Conservation (phyloP, 2,329 filamentous ascomycete species). For the Monascus ruber region DNA sequence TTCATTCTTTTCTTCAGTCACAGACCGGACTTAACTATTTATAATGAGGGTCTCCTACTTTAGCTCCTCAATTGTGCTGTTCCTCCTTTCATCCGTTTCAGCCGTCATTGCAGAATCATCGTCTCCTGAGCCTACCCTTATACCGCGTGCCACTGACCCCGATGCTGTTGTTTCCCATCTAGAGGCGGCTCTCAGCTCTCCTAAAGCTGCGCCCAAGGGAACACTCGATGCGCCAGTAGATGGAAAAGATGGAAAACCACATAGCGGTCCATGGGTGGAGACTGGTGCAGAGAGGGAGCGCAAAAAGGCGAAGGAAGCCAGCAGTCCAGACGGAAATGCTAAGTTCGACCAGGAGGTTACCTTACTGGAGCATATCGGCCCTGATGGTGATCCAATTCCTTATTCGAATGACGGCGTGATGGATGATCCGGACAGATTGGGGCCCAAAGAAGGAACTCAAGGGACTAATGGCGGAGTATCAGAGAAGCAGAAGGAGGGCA, state of each 20-base stretch:
- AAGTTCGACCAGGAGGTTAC: constrained; percentile 14
- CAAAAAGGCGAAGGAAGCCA: constrained; percentile 25
- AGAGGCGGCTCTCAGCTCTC: constrained; percentile 6
- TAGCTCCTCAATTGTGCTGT: too few relatives aligned
- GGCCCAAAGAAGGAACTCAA: constrained; percentile 73
- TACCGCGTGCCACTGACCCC: constrained; percentile 2
- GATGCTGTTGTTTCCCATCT: constrained; percentile 10
- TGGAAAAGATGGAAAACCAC: constrained; percentile 85
- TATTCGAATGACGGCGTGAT: constrained; percentile 68
- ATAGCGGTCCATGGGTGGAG: constrained; percentile 63
- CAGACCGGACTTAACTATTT: too few relatives aligned
- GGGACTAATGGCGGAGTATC: constrained; percentile 84
- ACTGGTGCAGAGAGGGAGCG: constrained; percentile 37
- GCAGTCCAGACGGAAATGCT: constrained; percentile 21
- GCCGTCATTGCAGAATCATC: too few relatives aligned
- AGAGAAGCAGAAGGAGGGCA: constrained; percentile 68
- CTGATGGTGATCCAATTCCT: constrained; percentile 34
- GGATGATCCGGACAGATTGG: constrained; percentile 69
- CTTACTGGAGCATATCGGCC: constrained; percentile 28
- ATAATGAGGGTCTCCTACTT: too few relatives aligned
- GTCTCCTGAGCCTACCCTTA: not conserved
- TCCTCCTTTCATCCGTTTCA: too few relatives aligned
- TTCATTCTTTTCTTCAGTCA: too few relatives aligned
- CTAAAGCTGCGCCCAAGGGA: constrained; percentile 32
- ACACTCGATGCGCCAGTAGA: constrained; percentile 82